Evolutionary conservation across 345 rosid genomes (phyloP).

Genomic region (Carallia brachiata): DNA sequence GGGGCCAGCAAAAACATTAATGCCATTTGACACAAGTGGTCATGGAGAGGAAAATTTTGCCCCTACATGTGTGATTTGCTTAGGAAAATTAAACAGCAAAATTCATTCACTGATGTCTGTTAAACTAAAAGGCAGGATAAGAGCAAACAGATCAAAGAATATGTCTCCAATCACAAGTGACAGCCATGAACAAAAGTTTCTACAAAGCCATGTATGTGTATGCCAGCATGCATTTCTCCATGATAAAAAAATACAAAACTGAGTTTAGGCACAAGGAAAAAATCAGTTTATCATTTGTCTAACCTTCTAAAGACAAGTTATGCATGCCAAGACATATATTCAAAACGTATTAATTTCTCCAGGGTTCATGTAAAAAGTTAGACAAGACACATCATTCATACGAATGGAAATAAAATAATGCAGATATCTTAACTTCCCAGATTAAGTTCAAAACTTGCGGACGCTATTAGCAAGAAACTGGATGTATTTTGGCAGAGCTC

Average conservation of each 20-base stretch:
- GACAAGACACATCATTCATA: too few species aligned
- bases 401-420: too few species aligned
- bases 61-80: background rate
- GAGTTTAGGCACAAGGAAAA: background rate
- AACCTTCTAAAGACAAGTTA: background rate
- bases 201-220: too few species aligned
- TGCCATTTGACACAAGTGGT: background rate
- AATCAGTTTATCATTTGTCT: background rate
- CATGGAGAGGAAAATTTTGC: background rate
- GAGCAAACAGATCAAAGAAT: background rate
- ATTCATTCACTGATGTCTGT: background rate
- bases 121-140: background rate
- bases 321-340: background rate
- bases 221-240: background rate
- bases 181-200: too few species aligned
- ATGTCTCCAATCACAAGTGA: background rate
- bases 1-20: slow-evolving; percentile 12
- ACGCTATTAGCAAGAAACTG: too few species aligned
- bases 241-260: background rate
- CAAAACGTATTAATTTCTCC: background rate
- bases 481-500: too few species aligned
- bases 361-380: background rate
- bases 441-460: too few species aligned
- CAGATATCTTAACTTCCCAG: too few species aligned
- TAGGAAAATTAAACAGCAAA: background rate